phyloP scores from a whole-genome alignment of 345 rosid genomes.

The Eucalyptus caleyi region DNA sequence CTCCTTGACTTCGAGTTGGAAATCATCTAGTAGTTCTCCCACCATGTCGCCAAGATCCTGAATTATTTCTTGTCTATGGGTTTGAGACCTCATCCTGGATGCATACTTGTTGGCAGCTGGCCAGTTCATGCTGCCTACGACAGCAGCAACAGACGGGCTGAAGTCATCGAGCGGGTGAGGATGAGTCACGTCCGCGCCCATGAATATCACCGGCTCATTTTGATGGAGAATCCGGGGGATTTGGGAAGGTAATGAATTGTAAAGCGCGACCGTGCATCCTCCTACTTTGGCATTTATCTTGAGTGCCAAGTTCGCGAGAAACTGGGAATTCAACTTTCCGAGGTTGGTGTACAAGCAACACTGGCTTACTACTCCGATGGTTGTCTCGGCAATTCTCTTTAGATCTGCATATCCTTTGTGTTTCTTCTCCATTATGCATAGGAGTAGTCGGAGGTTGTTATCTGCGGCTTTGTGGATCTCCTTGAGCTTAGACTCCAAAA shows the following conservation, averaged over 20 bases:
- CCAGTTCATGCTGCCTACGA: conserved; percentile 99
- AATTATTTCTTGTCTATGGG: conserved; percentile 90
- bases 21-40: conserved; percentile 72
- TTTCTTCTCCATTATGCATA: conserved; percentile 89
- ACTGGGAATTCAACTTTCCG: conserved; percentile 71
- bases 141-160: conserved; percentile 97
- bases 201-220: conserved; percentile 85
- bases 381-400: conserved; percentile 89
- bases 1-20: conserved; percentile 39
- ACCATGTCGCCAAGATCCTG: conserved; percentile 81
- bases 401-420: conserved; percentile 89
- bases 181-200: conserved; percentile 99
- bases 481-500: conserved; percentile 68
- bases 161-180: conserved; percentile 93
- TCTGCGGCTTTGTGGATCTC: conserved; percentile 53
- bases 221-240: conserved; percentile 57
- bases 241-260: conserved; percentile 68
- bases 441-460: conserved; percentile 63
- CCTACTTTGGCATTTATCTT: conserved; percentile 97
- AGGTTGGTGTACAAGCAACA: conserved; percentile 90
- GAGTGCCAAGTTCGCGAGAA: conserved; percentile 82
- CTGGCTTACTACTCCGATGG: conserved; percentile 75
- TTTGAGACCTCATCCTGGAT: conserved; percentile 92
- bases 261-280: conserved; percentile 79
- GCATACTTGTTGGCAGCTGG: conserved; percentile 87